phyloP scores from a whole-genome alignment of 169 alveolate genomes.

The Theileria sp. region DNA sequence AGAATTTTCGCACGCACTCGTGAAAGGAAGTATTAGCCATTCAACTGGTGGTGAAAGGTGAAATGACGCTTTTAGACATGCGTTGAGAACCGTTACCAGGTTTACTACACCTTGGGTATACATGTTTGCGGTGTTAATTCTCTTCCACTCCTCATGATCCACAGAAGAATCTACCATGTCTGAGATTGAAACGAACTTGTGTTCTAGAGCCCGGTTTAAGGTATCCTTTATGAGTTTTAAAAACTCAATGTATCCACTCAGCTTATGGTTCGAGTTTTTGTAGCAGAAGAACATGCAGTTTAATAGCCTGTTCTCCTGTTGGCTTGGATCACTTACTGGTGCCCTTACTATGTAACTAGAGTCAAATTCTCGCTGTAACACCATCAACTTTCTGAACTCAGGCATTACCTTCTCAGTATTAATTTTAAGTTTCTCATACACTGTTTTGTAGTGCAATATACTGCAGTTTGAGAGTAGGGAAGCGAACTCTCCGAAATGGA shows the following conservation, averaged over 20 bases:
- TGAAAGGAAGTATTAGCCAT: slow-evolving; percentile 32
- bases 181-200: slow-evolving; percentile 17
- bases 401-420: slow-evolving; percentile 40
- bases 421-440: not conserved
- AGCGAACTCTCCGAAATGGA: slow-evolving; percentile 44
- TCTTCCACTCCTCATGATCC: slow-evolving; percentile 43
- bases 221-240: slow-evolving; percentile 19
- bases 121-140: slow-evolving; percentile 14
- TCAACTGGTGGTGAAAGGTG: slow-evolving; percentile 40
- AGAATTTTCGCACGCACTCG: slow-evolving; percentile 35
- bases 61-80: slow-evolving; percentile 31
- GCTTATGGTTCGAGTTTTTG: slow-evolving; percentile 9
- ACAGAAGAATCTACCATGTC: slow-evolving; percentile 37
- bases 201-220: slow-evolving; percentile 31
- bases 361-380: slow-evolving; percentile 58
- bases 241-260: slow-evolving; percentile 31
- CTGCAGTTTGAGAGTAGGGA: slow-evolving; percentile 46
- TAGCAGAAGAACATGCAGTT: slow-evolving; percentile 20
- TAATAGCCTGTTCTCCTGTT: slow-evolving; percentile 25
- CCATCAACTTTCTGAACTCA: slow-evolving; percentile 31
- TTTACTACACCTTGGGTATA: slow-evolving; percentile 54
- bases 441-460: slow-evolving; percentile 24
- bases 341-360: slow-evolving; percentile 35
- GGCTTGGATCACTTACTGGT: slow-evolving; percentile 11
- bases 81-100: slow-evolving; percentile 42